Conservation (phyloP, 805 yeast species). For the Pichia sporocuriosa region DNA sequence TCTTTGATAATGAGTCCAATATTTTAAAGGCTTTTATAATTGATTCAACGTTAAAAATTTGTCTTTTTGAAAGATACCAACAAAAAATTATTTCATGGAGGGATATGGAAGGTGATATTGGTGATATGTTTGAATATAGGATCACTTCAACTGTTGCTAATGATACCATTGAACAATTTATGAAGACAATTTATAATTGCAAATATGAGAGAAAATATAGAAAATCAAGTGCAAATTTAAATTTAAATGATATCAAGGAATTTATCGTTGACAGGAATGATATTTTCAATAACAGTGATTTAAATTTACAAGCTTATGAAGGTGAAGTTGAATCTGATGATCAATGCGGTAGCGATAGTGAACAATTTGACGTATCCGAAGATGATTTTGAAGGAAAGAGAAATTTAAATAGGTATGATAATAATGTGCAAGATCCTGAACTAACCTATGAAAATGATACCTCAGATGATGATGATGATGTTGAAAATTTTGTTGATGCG, state of each 20-base stretch:
- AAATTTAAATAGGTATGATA: constrained; percentile 23
- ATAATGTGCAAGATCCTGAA: constrained; percentile 11
- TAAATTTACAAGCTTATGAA: too few relatives aligned
- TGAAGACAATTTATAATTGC: constrained; percentile 55
- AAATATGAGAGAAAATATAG: constrained; percentile 71
- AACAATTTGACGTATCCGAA: too few relatives aligned
- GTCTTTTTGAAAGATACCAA: constrained; percentile 43
- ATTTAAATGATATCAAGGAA: constrained; percentile 46
- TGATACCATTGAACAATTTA: constrained; percentile 56
- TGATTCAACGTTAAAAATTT: constrained; percentile 51
- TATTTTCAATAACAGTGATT: constrained; percentile 18
- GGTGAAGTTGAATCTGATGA: constrained; percentile 16
- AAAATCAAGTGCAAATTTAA: constrained; percentile 40
- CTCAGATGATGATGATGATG: constrained; percentile 25
- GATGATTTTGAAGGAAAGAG: constrained; percentile 29
- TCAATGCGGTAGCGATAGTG: background rate
- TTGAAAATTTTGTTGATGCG: constrained; percentile 26
- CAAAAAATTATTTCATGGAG: constrained; percentile 65
- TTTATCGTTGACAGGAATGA: constrained; percentile 39
- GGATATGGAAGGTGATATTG: constrained; percentile 79
- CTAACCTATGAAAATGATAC: constrained; percentile 17
- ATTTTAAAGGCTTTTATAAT: constrained; percentile 73
- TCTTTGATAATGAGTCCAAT: constrained; percentile 29
- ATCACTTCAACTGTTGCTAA: constrained; percentile 53
- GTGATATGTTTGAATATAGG: constrained; percentile 76